These are phyloP conservation scores for Trichosporon sp. DNA, from an alignment of 1,284 basidiomycete genomes.

Conservation along the genomic window DNA sequence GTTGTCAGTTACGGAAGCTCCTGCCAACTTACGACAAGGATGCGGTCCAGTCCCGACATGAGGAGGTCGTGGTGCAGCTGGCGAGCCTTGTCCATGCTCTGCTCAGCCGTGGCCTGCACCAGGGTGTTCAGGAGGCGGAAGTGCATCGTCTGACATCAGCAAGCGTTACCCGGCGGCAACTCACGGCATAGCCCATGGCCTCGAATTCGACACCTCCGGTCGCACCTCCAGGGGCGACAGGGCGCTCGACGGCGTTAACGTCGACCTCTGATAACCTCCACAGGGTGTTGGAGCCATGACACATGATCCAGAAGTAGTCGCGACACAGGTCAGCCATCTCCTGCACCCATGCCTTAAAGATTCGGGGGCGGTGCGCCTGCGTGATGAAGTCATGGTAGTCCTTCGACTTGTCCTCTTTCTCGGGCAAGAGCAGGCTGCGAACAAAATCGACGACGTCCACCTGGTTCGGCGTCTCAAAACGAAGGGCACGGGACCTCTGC, in stretches of 20 bases:
- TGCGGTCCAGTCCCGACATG: conserved; percentile 71
- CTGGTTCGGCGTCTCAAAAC: conserved; percentile 22
- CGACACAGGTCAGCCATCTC: conserved; percentile 84
- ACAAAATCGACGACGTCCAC: conserved; percentile 32
- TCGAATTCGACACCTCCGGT: conserved; percentile 98
- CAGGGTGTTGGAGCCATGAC: conserved; percentile 85
- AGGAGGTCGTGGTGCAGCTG: conserved; percentile 78
- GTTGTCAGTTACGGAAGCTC: conserved; percentile 6
- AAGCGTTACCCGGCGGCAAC: conserved; percentile 30
- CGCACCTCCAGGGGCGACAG: conserved; percentile 92
- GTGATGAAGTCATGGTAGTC: conserved; percentile 79
- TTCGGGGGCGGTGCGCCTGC: conserved; percentile 68
- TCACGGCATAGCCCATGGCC: conserved; percentile 88
- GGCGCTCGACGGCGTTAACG: conserved; percentile 75
- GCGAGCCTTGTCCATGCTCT: conserved; percentile 61
- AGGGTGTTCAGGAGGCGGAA: conserved; percentile 75
- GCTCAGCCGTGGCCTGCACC: conserved; percentile 58
- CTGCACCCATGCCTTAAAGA: conserved; percentile 85
- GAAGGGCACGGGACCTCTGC: conserved; percentile 13
- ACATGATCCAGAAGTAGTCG: conserved; percentile 98
- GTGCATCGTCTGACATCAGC: conserved; percentile 64
- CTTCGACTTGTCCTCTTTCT: conserved; percentile 35
- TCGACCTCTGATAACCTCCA: conserved; percentile 80
- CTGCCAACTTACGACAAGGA: conserved; percentile 40
- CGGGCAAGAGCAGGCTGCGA: conserved; percentile 39